Base-by-base conservation (phyloP, 495 filamentous ascomycete species). In the Penicillium atrosanguineum region DNA sequence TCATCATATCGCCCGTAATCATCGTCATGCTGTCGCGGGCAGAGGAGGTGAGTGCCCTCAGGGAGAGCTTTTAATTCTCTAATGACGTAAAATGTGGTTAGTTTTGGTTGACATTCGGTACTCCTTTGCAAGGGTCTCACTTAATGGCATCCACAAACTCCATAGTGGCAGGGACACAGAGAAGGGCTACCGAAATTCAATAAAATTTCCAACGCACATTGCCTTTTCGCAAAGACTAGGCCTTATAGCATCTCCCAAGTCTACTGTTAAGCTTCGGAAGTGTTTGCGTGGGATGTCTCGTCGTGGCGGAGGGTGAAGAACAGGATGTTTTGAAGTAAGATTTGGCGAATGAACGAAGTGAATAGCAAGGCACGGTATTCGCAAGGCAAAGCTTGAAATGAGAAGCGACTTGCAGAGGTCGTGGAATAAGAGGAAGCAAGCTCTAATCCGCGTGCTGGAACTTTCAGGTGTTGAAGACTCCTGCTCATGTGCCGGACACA, bases 1-100 rank as follows among this genome's bases (percentile, higher is more conserved):
- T 80, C 73, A 25, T 84, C 79, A 63, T 87, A 87, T 41, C 78
- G 69, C 38, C 72, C 76, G 21, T 70, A 63, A 40, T 82, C 79
- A n/a, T 78, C 69, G 38, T 76, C 76, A 26, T 62, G 53, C 43
- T 76, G 71, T 47, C 73, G 64, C 0, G 79, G 77, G 45, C 79
- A 82, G 44, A 82, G 65, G 43, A 79, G 67, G 59, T 82, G 79
- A 36, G 73, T 64, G 34, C 68, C 65, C 23, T 73, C 66, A 1
- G 76, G 75, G 53, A 80, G 71, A 37, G 70, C 62, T 50, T 73
- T 73, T 6, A 78, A 64, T 63, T 78, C 70, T 50, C 74, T 77
- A 47, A 18, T 46, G 29, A 34, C 26, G 25, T 28, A 12, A 44
- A 9, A 4, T 23, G 26, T 34, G 9, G 38, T 65, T 36, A 67